Base-by-base conservation (phyloP, 2,329 filamentous ascomycete species). In the Xenoacremonium recifei region DNA sequence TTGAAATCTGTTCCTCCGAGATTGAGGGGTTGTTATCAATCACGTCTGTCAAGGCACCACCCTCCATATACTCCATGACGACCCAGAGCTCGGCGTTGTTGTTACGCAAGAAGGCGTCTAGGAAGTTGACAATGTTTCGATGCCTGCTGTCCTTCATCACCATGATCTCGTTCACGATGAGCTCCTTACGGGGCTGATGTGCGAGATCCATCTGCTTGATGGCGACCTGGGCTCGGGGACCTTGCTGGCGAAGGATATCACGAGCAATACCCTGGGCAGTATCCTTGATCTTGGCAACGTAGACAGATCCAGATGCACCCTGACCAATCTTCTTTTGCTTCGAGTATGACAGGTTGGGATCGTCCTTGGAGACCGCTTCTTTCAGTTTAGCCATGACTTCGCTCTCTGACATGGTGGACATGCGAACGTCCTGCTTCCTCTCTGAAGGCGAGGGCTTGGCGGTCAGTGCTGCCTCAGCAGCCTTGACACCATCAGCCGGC, bases 241-340 rank as follows among this genome's bases (percentile, higher is more conserved):
- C 91, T 60, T 95, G 86, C 52, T 84, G 82, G 31, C 87, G 82
- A 48, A 95, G 78, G 25, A 96, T 72, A 38, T 89, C 82, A 47
- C 84, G 81, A 17, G 92, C 92, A 52, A 88, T 80, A n/a, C 90
- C 95, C n/a, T 82, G 78, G 3, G 92, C 88, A 42, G 79, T 84
- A 61, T 96, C 88, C 66, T 93, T 93, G 49, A 99, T 88, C 62
- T 95, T 93, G 50, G 93, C 93, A 48, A 99, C 92, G 61, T 99
- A 99, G 35, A 99, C 93, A 17, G 92, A 97, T 44, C 93, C 93
- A 48, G 93, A 99, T 42, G 93, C 93, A 69, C 93, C 93, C 66
- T 99, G 93, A 16, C 93, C 93, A 66, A 99, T 97, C 78, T 99
- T 99, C 79, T 96, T 96, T 70, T 97, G 93, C 74, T 99, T 99